Evolutionary conservation across 2,329 filamentous ascomycete genomes (phyloP), one percentile per base, ranked within the genome.

Genomic region (Botrytis sinoallii): DNA sequence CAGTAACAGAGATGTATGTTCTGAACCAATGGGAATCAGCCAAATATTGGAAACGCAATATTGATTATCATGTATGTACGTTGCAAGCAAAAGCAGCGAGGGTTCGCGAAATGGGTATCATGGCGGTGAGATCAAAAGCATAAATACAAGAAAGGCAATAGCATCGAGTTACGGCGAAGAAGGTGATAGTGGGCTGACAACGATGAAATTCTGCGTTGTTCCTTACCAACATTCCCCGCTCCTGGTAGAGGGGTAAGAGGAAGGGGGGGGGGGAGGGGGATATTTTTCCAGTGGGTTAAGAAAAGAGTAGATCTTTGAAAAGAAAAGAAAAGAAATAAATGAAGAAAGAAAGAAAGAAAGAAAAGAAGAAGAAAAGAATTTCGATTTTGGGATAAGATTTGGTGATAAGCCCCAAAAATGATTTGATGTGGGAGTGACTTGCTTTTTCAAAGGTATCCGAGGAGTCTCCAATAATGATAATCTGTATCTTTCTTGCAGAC

Each of bases 51-150:
- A 42, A 71, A 44, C 46, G 60, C 46, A 59, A 65, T 38, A 63
- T 40, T 38, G 59, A 63, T 67, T 52, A 71, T 42, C 42, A 68
- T 71, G 22, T 71, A 68, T 71, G 22, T 71, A 57, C 40, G 29
- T 57, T 70, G 64, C 70, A 44, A 20, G 14, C n/a, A 71, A 73
- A 71, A 70, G 72, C 72, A 57, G 72, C 72, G 65, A 46, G 66
- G 32, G 44, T 63, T 73, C 42, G 42, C 40, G 68, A 25, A 46
- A 32, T 32, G 40, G 40, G 40, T 16, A 65, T 44, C 46, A 70
- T 42, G 35, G 70, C 70, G 70, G 70, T 72, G 70, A 72, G 61
- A 38, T 46, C n/a, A 55, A 46, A 59, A 42, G 48, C 44, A 48
- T 42, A 59, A 55, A 59, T 44, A n/a, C 57, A 66, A 46, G n/a